A percentile compares a stretch with the other conserved stretches of the same genome.
Evolutionary conservation across 176 grass and related monocot species (phyloP).

Genomic region (Hordeum vulgare): MorexV3_pseudomolecules_assembly NC_058522.1:392536729-392537228

Average conservation of each 20-base stretch:
- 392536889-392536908: background rate
- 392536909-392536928: conserved; percentile 1
- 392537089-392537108: conserved; percentile 20
- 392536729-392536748: conserved; percentile 19
- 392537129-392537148: background rate
- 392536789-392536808: conserved; percentile 8
- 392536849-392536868: background rate
- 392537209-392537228: background rate
- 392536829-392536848: conserved; percentile 25
- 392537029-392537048: conserved; percentile 8
- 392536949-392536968: conserved; percentile 24
- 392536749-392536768: conserved; percentile 15
- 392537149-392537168: background rate
- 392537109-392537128: background rate
- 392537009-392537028: conserved; percentile 26
- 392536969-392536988: background rate
- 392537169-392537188: background rate
- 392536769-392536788: conserved; percentile 8
- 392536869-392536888: conserved; percentile 23
- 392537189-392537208: conserved; percentile 1
- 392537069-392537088: conserved; percentile 27
- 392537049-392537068: background rate
- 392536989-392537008: background rate
- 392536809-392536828: conserved; percentile 6
- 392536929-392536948: conserved; percentile 9